Base-by-base conservation (phyloP, 1,139 yeast species). In the Spathaspora sp. region DNA sequence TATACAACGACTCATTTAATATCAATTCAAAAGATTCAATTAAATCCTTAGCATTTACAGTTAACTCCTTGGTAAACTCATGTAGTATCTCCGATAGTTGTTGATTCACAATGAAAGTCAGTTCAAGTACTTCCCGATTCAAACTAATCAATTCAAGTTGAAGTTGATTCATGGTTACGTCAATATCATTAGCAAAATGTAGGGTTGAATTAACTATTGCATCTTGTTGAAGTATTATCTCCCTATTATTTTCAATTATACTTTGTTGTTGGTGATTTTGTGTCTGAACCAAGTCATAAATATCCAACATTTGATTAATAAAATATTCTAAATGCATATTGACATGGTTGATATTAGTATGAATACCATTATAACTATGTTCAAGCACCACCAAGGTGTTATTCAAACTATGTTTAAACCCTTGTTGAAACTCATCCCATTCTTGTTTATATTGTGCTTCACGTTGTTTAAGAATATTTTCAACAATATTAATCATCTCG, bases 351-450 rank as follows among this genome's bases (percentile, higher is more conserved):
- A 53, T 26, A 29, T 53, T 47, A 11, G 56, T 48, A 33, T 47
- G 41, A 6, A 44, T 41, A 7, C 53, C 56, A 20, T 49, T 27
- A 17, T 50, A 53, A 2, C 47, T 40, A 11, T 51, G 8, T 8
- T 33, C 24, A 2, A 53, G 27, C 6, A 53, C 42, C 1, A 43
- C 41, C 31, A 59, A 45, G 6, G 60, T 45, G 10, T 39, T 33
- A 39, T 57, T 51, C 17, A 64, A 44, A 24, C 52, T 48, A 8
- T 43, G 45, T 24, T 54, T 44, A 8, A 58, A 53, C 7, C 45
- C 47, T 8, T 48, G 40, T 7, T 58, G 48, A 2, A 53, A 47
- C 2, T 47, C 24, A 24, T 50, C 43, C 39, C 55, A 43, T 2
- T 50, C 25, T 13, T 38, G 13, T 31, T 31, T 13, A 31, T 31